Base-by-base conservation (phyloP, 805 yeast species). In the Teunomyces lycoperdinae region DNA sequence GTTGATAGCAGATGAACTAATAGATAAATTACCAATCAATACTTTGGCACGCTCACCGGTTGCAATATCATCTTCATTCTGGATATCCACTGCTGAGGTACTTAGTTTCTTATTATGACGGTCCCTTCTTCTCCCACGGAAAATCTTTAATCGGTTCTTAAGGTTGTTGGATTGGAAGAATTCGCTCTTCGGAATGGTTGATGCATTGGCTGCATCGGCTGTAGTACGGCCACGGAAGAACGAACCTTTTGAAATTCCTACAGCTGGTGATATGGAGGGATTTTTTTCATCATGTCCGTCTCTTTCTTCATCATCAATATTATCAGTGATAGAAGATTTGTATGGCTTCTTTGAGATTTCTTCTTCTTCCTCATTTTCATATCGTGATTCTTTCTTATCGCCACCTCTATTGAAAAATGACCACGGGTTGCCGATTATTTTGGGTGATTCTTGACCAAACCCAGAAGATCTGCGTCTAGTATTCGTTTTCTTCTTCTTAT, bases 1-100 rank as follows among this genome's bases (percentile, higher is more conserved):
- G 48, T 88, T 70, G 0, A 89, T 84, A 2, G 88, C 85, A 0
- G 96, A 91, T 9, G 84, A 74, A 9, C 87, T 95, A 4, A 86
- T 70, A 5, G 79, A 56, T 49, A 88, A 68, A 26, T 87, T 57
- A 10, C 64, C 64, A 9, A 73, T 53, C 34, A 72, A 58, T 7
- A 50, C 58, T 35, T 57, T 63, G 0, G 76, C 77, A 42, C 77
- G 60, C 48, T 66, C 67, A 4, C 70, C 70, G 3, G 71, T 59
- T 11, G 72, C 64, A 10, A 52, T 47, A 29, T 61, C 63, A 16
- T 53, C 61, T 28, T 64, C 67, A 5, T 59, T 58, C 3, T 53
- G 57, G 2, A 51, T 55, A 14, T 50, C 57, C 9, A 56, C 51
- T 0, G 52, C 55, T 1, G 50, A 50, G 2, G 58, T 50, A 29